A percentile compares a stretch with the other conserved stretches of the same genome.
phyloP scores from a whole-genome alignment of 2,329 filamentous ascomycete genomes.

The Arthrinium puccinioides region DNA sequence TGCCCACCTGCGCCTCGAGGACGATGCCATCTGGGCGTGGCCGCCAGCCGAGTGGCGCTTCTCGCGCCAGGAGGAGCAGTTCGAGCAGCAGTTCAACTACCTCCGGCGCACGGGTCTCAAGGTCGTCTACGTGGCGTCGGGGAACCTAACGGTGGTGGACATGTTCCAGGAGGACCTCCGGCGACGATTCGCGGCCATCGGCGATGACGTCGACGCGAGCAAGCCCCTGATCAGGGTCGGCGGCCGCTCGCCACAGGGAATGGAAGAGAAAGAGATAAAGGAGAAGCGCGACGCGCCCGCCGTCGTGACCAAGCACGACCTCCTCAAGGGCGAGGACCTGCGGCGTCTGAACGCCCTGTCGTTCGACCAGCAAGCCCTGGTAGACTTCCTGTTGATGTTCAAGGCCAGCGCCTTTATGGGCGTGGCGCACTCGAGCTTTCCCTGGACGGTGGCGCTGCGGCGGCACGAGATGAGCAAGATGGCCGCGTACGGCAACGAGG shows the following conservation, averaged over 20 bases:
- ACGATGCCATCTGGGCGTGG: conserved; percentile 23
- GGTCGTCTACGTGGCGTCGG: conserved; percentile 22
- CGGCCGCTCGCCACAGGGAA: too few relatives aligned
- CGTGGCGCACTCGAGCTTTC: conserved; percentile 24
- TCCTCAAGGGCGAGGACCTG: conserved; percentile 14
- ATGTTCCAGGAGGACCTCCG: conserved; percentile 14
- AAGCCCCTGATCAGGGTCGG: too few relatives aligned
- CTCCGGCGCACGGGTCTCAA: conserved; percentile 14
- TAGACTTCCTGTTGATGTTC: conserved; percentile 25
- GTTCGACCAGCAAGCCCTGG: conserved; percentile 25
- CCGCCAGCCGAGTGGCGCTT: conserved; percentile 21
- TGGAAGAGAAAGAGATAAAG: too few relatives aligned
- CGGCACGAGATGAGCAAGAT: conserved; percentile 24
- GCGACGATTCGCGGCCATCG: conserved; percentile 2
- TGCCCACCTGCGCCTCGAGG: conserved; percentile 23
- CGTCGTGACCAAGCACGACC: conserved; percentile 24
- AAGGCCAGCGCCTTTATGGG: conserved; percentile 25
- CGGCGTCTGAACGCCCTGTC: conserved; percentile 15
- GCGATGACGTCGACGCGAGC: neutral
- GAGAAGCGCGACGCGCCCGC: conserved; percentile 10
- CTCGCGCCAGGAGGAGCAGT: conserved; percentile 22
- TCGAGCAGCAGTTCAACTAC: conserved; percentile 20
- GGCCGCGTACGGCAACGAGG: conserved; percentile 16
- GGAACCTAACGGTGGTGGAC: conserved; percentile 19
- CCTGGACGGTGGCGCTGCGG: conserved; percentile 24